Conservation (phyloP, 2,329 filamentous ascomycete species). For the Beauveria rudraprayagi region DNA sequence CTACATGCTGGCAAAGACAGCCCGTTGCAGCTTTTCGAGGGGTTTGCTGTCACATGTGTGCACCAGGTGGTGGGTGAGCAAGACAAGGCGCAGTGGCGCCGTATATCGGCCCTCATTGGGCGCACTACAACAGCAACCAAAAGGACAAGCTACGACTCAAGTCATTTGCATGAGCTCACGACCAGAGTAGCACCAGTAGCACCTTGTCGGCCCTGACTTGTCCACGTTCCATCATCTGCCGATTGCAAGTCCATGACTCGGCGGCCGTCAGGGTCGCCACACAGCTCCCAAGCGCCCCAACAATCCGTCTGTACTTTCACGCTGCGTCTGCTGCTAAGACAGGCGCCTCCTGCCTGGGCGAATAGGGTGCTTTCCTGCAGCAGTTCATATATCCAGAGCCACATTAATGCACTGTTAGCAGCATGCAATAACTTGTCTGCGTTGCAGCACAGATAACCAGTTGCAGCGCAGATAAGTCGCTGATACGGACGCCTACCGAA, state of each 20-base stretch:
- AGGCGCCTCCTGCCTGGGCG: background rate
- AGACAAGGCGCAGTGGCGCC: background rate
- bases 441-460: background rate
- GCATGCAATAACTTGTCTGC: background rate
- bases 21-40: background rate
- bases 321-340: background rate
- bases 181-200: constrained; percentile 1
- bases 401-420: constrained; percentile 1
- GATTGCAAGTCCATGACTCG: constrained; percentile 4
- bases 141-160: background rate
- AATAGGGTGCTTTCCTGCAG: constrained; percentile 4
- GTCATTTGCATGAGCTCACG: background rate
- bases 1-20: background rate
- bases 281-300: background rate
- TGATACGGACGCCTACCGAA: background rate
- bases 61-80: background rate
- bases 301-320: background rate
- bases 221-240: background rate
- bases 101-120: background rate
- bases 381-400: constrained; percentile 1
- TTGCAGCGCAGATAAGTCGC: background rate
- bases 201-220: constrained; percentile 3
- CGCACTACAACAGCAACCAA: background rate
- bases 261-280: background rate
- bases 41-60: background rate